Base-by-base conservation (phyloP, 2,329 filamentous ascomycete genomes). In the Fusarium piperis region DNA sequence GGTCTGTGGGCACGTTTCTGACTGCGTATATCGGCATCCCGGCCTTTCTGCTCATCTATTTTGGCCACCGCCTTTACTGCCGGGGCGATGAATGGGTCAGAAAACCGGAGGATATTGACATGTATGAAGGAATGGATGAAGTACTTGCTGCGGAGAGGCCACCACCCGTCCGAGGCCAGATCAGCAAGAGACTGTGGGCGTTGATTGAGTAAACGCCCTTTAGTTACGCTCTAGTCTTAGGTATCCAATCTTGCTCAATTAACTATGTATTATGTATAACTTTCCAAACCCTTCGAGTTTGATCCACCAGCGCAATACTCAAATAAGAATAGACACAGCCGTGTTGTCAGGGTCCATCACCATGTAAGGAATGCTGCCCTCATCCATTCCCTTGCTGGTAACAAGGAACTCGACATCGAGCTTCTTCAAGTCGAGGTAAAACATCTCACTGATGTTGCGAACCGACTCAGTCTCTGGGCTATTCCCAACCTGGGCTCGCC, bases 321-420 rank as follows among this genome's bases (percentile, higher is more conserved):
- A 71, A 15, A 71, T 71, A 3, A 70, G 59, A 51, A 71, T 71
- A 1, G 79, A 81, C 11, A 83, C 81, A 1, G 81, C 81, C 44
- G 80, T 82, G 51, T 77, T 73, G 10, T 67, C 71, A 13, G 82
- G 81, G 62, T 83, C 80, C 72, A 83, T 68, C 23, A 83, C 82
- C 75, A 78, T 79, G 68, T 83, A 83, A 20, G 79, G 79, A 6
- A 82, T 72, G 23, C 71, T 76, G 2, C 72, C 79, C 62, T 73
- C 70, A 23, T 82, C 79, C 80, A 81, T 79, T 2, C 62, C 74
- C 61, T 65, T 67, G 32, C 76, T 79, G 11, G 79, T 80, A n/a
- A 75, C 39, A n/a, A 73, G 73, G 36, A 81, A 80, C 57, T 70
- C 39, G 39, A 67, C 73, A 63, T 78, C 76, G 35, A 81, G 66